Evolutionary conservation across 2,329 filamentous ascomycete species (phyloP), one percentile per base, ranked within the genome.

Genomic region (Orbilia oligospora): DNA sequence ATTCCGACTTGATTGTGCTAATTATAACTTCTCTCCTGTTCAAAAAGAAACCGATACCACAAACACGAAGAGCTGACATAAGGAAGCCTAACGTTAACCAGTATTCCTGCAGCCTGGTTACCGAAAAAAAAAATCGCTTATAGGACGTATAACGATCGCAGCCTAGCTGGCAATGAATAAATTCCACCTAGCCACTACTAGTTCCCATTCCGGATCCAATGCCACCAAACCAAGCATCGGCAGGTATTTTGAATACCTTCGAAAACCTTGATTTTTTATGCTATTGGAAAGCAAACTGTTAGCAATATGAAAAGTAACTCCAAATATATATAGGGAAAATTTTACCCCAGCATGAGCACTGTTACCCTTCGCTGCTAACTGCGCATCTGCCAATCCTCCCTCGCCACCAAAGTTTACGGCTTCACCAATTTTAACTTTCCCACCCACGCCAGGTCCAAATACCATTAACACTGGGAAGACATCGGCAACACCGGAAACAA

Each of bases 391-490:
- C 1, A 36, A n/a, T 12, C 75, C 75, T 12, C 75, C 75, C 3
- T 78, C 75, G 1, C 75, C 75, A 16, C 24, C 36, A 48, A 78
- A 78, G 22, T 46, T 48, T 9, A 78, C 75, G 3, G 75, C 68
- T n/a, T 78, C 75, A 20, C 75, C 75, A 33, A 78, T 78, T 44
- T 56, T 68, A 9, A 72, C 68, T 10, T 78, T 78, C 22, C 75
- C 75, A 51, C 68, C 55, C 10, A 78, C 48, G 16, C 75, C 75
- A 6, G 75, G 75, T 6, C 75, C 75, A 18, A 63, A 78, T 24
- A 78, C 75, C 6, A 69, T 46, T 18, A 78, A 36, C 14, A 78
- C 75, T 14, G 75, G 75, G 22, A 72, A 78, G 9, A 78, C 68
- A 65, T 78, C 75, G 6, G 75, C 72, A 4, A 49, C 24, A 12